Evolutionary conservation across 2,329 filamentous ascomycete species (phyloP), one percentile per base, ranked within the genome.

Genomic region (Aspergillus novofumigatus): DNA sequence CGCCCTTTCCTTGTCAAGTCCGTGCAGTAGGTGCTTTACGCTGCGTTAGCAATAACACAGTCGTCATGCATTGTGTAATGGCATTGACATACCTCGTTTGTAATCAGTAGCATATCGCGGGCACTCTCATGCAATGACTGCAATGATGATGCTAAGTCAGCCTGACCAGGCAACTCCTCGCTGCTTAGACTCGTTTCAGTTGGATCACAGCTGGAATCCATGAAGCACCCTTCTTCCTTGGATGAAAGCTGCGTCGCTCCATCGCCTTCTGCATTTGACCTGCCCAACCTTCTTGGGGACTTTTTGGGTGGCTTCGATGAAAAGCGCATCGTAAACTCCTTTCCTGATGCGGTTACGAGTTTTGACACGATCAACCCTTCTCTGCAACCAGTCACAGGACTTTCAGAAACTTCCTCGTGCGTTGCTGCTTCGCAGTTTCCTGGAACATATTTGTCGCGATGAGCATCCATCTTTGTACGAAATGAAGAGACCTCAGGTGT

Each of bases 1-100:
- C 3, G 71, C 72, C 61, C 81, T 80, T 48, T 77, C 74, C n/a
- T 77, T 72, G 8, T 80, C 70, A 20, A 84, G 72, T 55, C 81
- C 74, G 1, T 66, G 73, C 8, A 78, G 63, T 9, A 83, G 71
- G 20, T 70, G 70, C 69, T 81, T 61, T 26, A 23, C 11, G 44
- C 9, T 32, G 23, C 44, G 6, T 60, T 38, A 57, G 48, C 49
- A 45, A 38, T 11, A 20, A 8, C 52, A 42, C 38, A 42, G n/a
- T 6, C 49, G 26, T 23, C 14, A 29, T 60, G 20, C 5, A 32
- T 48, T 20, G 11, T 14, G 14, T 23, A 23, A n/a, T 21, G 17
- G 29, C 2, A 50, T 54, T n/a, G n/a, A 60, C 70, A 62, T 61
- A 74, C 73, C 54, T 67, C 58, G 44, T 65, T 70, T 3, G 67